Evolutionary conservation across 192 early-diverging fungal species (phyloP).

Genomic region (Coemansia sp.): DNA sequence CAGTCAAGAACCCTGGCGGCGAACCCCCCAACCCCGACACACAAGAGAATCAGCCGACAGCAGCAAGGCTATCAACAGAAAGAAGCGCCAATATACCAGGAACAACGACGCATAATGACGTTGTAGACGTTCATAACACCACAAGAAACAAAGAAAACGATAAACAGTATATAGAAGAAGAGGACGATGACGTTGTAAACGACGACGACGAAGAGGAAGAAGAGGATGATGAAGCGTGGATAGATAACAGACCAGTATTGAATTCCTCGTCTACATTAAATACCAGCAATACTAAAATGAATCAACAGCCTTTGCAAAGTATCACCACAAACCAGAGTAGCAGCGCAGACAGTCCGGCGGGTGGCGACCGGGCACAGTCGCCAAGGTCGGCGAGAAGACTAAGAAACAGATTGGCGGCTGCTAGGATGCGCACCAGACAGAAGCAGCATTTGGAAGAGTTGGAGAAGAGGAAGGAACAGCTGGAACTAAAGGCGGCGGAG

Average conservation of each 20-base stretch:
- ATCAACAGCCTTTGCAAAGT: neutral
- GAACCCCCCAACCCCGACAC: neutral
- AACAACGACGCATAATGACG: neutral
- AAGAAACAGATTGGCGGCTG: slow-evolving; percentile 41
- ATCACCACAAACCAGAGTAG: slow-evolving; percentile 8
- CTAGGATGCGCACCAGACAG: slow-evolving; percentile 49
- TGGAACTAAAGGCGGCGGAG: slow-evolving; percentile 31
- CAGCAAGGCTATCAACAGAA: neutral
- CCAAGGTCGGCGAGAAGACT: slow-evolving; percentile 37
- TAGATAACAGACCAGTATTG: neutral
- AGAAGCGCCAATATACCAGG: neutral
- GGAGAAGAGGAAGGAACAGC: slow-evolving; percentile 34
- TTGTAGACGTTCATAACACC: neutral
- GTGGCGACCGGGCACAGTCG: slow-evolving; percentile 17
- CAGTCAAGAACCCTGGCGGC: neutral
- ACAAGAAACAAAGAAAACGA: neutral
- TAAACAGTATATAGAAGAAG: neutral
- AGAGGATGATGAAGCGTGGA: neutral
- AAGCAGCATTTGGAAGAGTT: slow-evolving; percentile 45
- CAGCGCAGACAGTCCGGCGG: slow-evolving; percentile 4
- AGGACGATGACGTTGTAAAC: neutral
- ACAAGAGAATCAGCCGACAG: too few relatives aligned
- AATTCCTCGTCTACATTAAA: neutral
- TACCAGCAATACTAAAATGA: neutral
- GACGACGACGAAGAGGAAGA: neutral